phyloP scores from a whole-genome alignment of 305 asterid species.

The Fraxinus albicans region DNA sequence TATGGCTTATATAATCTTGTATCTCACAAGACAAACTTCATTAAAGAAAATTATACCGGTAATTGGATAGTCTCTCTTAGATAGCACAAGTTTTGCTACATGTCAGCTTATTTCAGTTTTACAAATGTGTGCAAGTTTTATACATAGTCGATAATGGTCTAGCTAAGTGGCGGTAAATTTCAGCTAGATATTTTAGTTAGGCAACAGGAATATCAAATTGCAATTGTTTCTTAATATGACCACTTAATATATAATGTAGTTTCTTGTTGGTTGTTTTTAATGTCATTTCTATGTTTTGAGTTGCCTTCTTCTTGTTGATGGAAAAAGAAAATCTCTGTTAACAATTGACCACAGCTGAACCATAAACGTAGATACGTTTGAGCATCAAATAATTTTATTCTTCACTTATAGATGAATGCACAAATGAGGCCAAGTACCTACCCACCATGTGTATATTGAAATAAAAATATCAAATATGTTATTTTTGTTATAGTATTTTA shows the following conservation, averaged over 20 bases:
- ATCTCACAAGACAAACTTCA: background rate
- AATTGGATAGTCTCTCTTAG: background rate
- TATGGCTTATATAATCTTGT: background rate
- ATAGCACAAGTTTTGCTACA: background rate
- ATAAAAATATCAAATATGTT: background rate
- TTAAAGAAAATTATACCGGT: background rate
- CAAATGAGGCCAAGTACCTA: background rate
- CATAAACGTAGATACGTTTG: background rate
- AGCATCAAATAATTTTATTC: background rate
- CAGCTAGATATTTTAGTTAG: background rate
- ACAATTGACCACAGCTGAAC: background rate
- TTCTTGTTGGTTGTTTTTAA: background rate
- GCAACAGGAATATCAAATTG: background rate
- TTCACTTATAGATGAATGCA: background rate
- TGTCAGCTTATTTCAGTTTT: background rate
- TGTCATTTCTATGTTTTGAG: background rate
- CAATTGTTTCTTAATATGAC: slow-evolving; percentile 12
- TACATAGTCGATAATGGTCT: background rate
- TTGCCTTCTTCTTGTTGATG: background rate
- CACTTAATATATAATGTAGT: background rate
- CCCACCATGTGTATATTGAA: background rate
- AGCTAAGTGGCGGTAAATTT: background rate
- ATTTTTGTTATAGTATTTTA: background rate
- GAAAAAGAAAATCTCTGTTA: background rate
- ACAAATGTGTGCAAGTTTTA: background rate